These are phyloP conservation scores for Eimeria praecox DNA, from an alignment of 169 alveolate species.

Conservation along the genomic window DNA sequence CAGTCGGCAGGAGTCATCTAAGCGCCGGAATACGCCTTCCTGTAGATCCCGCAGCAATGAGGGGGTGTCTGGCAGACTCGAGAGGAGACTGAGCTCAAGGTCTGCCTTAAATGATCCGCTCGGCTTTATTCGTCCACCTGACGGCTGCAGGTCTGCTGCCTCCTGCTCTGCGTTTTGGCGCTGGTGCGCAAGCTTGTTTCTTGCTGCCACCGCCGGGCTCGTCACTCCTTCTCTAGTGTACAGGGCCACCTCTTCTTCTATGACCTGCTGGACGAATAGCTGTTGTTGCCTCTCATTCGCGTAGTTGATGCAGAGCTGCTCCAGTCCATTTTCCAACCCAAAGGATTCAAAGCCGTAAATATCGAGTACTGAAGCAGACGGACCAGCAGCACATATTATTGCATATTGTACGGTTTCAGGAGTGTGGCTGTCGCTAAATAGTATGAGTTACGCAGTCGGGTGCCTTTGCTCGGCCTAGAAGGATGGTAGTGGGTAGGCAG, in stretches of 20 bases:
- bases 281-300: constrained; percentile 93
- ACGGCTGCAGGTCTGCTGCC: not conserved
- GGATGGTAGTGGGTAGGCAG: not conserved
- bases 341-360: constrained; percentile 73
- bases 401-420: not conserved
- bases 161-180: not conserved
- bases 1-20: constrained; percentile 68
- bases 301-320: constrained; percentile 94
- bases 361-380: constrained; percentile 36
- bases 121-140: not conserved
- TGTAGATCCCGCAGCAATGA: constrained; percentile 20
- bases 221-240: constrained; percentile 56
- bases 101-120: not conserved
- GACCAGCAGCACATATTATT: not conserved
- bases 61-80: constrained; percentile 42
- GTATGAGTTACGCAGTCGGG: no score
- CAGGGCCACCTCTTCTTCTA: constrained; percentile 74
- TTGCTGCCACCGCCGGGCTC: constrained; percentile 21
- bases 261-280: constrained; percentile 92
- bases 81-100: not conserved
- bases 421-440: not conserved
- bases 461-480: not conserved
- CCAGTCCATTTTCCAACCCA: constrained; percentile 88
- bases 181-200: not conserved
- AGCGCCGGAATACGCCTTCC: constrained; percentile 60